Base-by-base conservation (phyloP, 2,329 filamentous ascomycete species). In the Emmonsiellopsis sp. region DNA sequence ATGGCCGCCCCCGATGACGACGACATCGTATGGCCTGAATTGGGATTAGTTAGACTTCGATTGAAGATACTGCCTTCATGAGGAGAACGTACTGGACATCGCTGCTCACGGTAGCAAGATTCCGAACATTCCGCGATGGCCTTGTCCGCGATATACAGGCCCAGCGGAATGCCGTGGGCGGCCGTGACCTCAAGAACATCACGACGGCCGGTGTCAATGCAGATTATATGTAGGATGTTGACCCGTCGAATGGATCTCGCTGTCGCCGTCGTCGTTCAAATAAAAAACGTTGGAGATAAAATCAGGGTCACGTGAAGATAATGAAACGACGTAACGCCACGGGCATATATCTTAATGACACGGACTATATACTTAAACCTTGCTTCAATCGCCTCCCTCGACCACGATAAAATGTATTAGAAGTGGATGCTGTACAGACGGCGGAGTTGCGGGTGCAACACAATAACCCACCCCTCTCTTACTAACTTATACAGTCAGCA, bases 1-100 rank as follows among this genome's bases (percentile, higher is more conserved):
- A 76, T 98, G 93, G 32, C 93, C 93, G 56, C 93, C 93, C 52
- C 93, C 93, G 57, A 98, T 90, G 2, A 98, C 91, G 37, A 98
- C 79, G 49, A 98, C 93, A 79, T 98, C 92, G 66, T 87, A 94
- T 1, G 82, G 78, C 55, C 85, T 88, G 56, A 34, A 31, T 17
- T 21, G 14, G 14, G 27, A 43, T 47, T 36, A 53, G 39, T 57
- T 36, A 56, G 43, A 40, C 33, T 9, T 17, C 17, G 32, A 34
- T 49, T 51, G 11, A 8, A 33, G 9, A 31, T 17, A 42, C 8
- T 11, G 47, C 45, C 32, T 37, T 42, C 21, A 27, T 42, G 13
- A 17, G 44, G 36, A 47, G 43, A 50, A 55, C 65, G 36, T 65
- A 74, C 71, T 65, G 65, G 27, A 65, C 53, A 54, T 61, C 60